These are phyloP conservation scores for Babesia divergens DNA, from an alignment of 169 alveolate species.

Conservation along the genomic window DNA sequence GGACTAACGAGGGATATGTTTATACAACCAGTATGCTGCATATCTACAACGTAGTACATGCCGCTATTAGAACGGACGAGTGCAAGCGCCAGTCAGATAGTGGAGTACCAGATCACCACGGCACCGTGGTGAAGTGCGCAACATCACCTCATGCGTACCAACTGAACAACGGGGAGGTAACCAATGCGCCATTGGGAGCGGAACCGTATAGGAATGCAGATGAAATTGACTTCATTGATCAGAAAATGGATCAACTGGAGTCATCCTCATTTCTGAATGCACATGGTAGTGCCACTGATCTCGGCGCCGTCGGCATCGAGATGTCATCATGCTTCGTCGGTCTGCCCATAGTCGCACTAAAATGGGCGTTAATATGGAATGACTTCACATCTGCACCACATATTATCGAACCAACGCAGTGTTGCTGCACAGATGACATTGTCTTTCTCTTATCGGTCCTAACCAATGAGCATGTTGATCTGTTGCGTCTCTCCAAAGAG, in stretches of 20 bases:
- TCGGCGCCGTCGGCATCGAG: not conserved
- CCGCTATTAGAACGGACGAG: not conserved
- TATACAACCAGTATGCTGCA: slow-evolving; percentile 34
- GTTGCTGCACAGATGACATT: slow-evolving; percentile 29
- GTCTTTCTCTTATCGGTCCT: slow-evolving; percentile 8
- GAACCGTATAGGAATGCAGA: too few relatives aligned
- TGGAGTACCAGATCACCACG: not conserved
- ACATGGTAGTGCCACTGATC: not conserved
- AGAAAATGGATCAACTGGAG: not conserved
- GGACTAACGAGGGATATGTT: slow-evolving; percentile 23
- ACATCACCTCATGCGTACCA: not conserved
- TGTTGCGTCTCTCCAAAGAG: not conserved
- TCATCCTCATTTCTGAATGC: not conserved
- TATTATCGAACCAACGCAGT: not conserved
- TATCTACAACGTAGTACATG: slow-evolving; percentile 21
- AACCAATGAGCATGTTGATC: not conserved
- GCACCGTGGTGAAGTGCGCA: not conserved
- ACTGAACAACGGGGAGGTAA: not conserved
- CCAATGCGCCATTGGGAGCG: not conserved
- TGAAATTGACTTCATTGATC: too few relatives aligned
- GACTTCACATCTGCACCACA: slow-evolving; percentile 4
- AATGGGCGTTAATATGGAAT: slow-evolving; percentile 20
- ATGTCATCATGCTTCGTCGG: not conserved
- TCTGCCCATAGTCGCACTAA: not conserved
- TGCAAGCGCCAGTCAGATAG: not conserved